A percentile compares a stretch with the other conserved stretches of the same genome.
Evolutionary conservation across 345 rosid species (phyloP).

Genomic region (Cardamine chenopodiifolia): DNA sequence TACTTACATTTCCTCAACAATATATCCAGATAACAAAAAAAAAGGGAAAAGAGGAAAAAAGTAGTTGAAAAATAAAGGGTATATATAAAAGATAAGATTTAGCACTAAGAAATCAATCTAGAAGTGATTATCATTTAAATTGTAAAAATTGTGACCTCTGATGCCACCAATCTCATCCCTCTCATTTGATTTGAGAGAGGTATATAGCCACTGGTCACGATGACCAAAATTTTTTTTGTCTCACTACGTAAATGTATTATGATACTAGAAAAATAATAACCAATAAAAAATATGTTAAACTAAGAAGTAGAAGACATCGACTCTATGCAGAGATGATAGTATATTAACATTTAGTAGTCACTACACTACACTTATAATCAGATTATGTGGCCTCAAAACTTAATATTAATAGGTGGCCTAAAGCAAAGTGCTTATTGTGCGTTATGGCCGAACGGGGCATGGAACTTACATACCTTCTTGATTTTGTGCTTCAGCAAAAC

Average conservation of each 20-base stretch:
- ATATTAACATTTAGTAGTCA: background rate
- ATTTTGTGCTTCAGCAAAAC: constrained; percentile 38
- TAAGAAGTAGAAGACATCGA: background rate
- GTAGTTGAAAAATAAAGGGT: too few species aligned
- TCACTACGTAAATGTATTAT: background rate
- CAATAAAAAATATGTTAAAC: background rate
- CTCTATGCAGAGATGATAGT: background rate
- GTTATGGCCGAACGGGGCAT: background rate
- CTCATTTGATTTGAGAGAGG: background rate
- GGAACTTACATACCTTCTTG: constrained; percentile 40
- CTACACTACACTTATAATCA: background rate
- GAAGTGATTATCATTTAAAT: too few species aligned
- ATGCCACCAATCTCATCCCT: background rate
- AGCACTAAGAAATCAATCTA: too few species aligned
- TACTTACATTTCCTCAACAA: too few species aligned
- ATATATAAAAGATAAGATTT: too few species aligned
- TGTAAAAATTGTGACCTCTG: background rate
- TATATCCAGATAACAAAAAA: too few species aligned
- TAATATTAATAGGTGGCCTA: background rate
- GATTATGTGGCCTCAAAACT: background rate
- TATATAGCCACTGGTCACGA: too few species aligned
- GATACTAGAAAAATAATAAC: background rate
- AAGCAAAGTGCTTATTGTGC: background rate
- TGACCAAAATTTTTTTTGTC: too few species aligned
- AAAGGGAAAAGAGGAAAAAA: too few species aligned